Base-by-base conservation (phyloP, 2,329 filamentous ascomycete genomes). In the Epichloe gansuensis region DNA sequence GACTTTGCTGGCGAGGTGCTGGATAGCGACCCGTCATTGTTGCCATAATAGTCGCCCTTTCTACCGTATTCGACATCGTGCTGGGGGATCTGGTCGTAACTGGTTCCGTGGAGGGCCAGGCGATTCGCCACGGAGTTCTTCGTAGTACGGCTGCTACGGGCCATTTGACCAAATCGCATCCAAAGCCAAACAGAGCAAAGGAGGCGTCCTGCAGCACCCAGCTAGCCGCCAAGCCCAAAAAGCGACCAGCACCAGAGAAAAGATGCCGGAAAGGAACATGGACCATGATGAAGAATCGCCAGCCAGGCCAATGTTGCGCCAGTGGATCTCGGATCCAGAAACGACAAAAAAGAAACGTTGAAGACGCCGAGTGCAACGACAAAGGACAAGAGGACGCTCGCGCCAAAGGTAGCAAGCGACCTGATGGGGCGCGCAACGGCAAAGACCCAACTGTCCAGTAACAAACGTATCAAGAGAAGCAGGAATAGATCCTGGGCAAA, bases 311-410 rank as follows among this genome's bases (percentile, higher is more conserved):
- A 67, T 54, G 46, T 69, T 68, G 44, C 64, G 60, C 59, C 67
- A 67, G 39, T 66, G 67, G 3, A 69, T 60, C 50, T 69, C 66
- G 6, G 62, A 62, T 17, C 66, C 65, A 1, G 65, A 55, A 2
- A 62, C 59, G n/a, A 54, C 42, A 42, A 59, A 63, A 48, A 65
- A 21, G 59, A 59, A 28, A 59, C 56, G 25, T 58, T 62, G 28
- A 63, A 52, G 31, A 59, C 51, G 37, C 63, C 60, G 5, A 67
- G 50, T 1, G 53, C 39, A 17, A 61, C 56, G 54, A 60, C 58
- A 52, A 58, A 58, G 12, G 50, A 44, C 23, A 64, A 50, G 25
- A 46, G 15, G 17, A 52, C 41, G 25, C 55, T 52, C 35, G 62
- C 25, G 41, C 56, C 52, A 39, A 55, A 38, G 34, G 58, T 45